A percentile compares a stretch with the other conserved stretches of the same genome.
These are phyloP conservation scores for Silybum marianum DNA, from an alignment of 129 eudicot species.

Conservation along the genomic window DNA sequence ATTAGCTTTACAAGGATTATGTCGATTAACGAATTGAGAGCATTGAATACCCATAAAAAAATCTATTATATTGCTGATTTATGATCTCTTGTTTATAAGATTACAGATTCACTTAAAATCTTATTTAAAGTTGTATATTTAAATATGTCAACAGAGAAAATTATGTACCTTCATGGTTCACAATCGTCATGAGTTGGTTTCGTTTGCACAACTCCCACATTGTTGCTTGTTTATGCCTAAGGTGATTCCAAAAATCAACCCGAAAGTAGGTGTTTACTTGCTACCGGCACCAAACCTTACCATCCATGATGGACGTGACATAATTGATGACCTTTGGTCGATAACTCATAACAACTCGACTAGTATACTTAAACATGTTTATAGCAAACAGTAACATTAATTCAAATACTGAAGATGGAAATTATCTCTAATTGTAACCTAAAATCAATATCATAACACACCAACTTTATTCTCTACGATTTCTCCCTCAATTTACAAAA, in stretches of 20 bases:
- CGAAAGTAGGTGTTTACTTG: background rate
- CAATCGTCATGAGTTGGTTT: background rate
- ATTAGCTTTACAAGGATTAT: no score
- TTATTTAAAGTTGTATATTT: no score
- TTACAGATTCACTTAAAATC: no score
- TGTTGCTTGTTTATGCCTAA: background rate
- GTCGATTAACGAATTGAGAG: no score
- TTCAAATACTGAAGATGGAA: background rate
- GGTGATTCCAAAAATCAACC: background rate
- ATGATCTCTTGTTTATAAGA: no score
- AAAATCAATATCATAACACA: no score
- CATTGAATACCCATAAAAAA: no score
- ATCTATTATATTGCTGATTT: background rate
- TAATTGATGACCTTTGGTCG: background rate
- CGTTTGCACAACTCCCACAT: background rate
- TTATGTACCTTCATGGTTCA: background rate
- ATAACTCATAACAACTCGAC: background rate
- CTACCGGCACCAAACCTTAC: background rate
- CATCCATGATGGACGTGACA: background rate
- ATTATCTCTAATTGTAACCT: no score
- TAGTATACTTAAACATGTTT: background rate
- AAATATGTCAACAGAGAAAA: no score
- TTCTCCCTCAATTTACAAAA: background rate
- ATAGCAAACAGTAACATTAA: background rate
- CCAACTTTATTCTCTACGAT: background rate